Base-by-base conservation (phyloP, 2,329 filamentous ascomycete species). In the Alternaria triticina region DNA sequence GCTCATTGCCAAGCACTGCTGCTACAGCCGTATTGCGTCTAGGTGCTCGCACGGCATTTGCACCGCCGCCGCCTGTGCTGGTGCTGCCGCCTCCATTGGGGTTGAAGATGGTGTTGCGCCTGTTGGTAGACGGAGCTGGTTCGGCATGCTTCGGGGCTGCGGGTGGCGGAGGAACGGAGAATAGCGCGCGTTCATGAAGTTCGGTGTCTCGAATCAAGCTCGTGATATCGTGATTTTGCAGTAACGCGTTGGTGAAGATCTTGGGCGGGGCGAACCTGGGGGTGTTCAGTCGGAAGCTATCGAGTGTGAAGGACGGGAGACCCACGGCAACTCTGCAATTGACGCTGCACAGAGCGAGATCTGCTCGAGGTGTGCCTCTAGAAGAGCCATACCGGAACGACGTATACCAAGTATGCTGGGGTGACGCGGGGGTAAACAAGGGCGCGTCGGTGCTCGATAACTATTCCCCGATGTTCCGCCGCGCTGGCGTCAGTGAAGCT, bases 181-280 rank as follows among this genome's bases (percentile, higher is more conserved):
- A 99, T 17, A 99, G 88, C 7, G 95, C 95, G 74, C 94, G 91
- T 80, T 99, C 96, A 82, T 98, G 95, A 22, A 91, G 83, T 81
- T 99, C 96, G 4, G 95, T 97, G 79, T 99, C 96, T 64, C 96
- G 92, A 74, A 99, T 97, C 51, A 99, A 84, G 12, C 92, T 88
- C 5, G 96, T 98, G 71, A 99, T 98, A 80, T 99, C 96, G 80
- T 94, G 90, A 70, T 90, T 90, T 60, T 91, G 90, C 52, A 98
- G 89, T 43, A 99, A 87, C 33, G 96, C 94, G 79, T 97, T 97
- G 70, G 94, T 96, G 82, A 98, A 99, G 75, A 96, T 94, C 74
- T 93, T 96, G n/a, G 95, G 93, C 2, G 88, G 88, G 44, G 93
- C 93, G 73, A 98, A 98, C 33, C 93, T 96, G 75, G 59, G 68